phyloP scores from a whole-genome alignment of 345 rosid genomes.

The Arabis hirsuta region DNA sequence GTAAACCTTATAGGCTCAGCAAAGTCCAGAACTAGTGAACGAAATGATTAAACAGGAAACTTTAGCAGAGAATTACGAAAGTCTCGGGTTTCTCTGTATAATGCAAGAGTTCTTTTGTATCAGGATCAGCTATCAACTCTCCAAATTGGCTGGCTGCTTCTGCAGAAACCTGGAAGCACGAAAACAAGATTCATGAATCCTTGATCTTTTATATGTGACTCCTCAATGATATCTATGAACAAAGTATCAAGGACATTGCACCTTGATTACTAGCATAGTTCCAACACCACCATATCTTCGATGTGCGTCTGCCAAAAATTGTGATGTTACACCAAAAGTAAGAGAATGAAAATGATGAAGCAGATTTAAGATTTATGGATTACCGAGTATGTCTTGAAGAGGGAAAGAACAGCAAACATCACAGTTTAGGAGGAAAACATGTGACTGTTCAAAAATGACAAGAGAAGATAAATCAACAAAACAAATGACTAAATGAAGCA shows the following conservation, averaged over 20 bases:
- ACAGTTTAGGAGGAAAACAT: slow-evolving; percentile 72
- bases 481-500: slow-evolving; percentile 2
- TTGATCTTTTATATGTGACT: slow-evolving; percentile 11
- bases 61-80: slow-evolving; percentile 58
- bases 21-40: slow-evolving; percentile 11
- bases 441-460: slow-evolving; percentile 52
- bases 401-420: slow-evolving; percentile 94
- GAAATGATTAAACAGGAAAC: background rate
- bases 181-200: background rate
- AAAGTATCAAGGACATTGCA: slow-evolving; percentile 25
- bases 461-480: background rate
- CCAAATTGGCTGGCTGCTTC: slow-evolving; percentile 89
- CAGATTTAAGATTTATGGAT: slow-evolving; percentile 7
- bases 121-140: slow-evolving; percentile 78
- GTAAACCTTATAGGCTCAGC: slow-evolving; percentile 4
- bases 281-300: slow-evolving; percentile 73
- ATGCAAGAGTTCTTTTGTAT: slow-evolving; percentile 77
- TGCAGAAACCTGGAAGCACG: slow-evolving; percentile 69
- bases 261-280: slow-evolving; percentile 85
- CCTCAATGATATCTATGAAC: background rate
- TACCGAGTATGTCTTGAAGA: slow-evolving; percentile 73
- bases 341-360: background rate
- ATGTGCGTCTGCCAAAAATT: slow-evolving; percentile 61
- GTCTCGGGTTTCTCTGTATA: slow-evolving; percentile 94
- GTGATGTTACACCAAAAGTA: slow-evolving; percentile 1